Percentiles rank a stretch among this genome's conserved stretches.
phyloP scores from a whole-genome alignment of 768 basidiomycete genomes.

The Cubamyces lactineus region DNA sequence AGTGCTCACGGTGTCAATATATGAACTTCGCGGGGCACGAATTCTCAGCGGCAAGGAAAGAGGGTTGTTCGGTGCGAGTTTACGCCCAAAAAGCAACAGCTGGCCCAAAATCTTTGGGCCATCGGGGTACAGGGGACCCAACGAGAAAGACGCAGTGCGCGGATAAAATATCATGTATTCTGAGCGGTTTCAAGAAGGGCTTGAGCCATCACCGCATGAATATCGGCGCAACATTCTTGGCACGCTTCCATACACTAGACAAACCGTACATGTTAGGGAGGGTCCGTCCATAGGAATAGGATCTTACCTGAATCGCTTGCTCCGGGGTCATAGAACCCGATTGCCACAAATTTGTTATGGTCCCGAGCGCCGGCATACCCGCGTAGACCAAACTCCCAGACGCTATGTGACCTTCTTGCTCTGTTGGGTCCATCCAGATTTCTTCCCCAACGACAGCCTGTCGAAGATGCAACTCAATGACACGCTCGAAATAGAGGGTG shows the following conservation, averaged over 20 bases:
- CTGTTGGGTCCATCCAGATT: slow-evolving; percentile 81
- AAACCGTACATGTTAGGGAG: background rate
- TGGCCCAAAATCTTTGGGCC: no score
- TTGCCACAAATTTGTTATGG: slow-evolving; percentile 86
- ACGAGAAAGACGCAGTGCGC: background rate
- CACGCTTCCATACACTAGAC: slow-evolving; percentile 70
- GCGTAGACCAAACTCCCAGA: slow-evolving; percentile 76
- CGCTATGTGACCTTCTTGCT: slow-evolving; percentile 61
- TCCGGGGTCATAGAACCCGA: slow-evolving; percentile 64
- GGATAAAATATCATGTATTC: slow-evolving; percentile 12
- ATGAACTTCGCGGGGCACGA: no score
- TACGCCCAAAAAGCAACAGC: no score
- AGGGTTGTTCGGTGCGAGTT: no score
- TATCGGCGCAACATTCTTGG: slow-evolving; percentile 70
- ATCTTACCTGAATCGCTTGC: slow-evolving; percentile 59
- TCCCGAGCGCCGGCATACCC: slow-evolving; percentile 86
- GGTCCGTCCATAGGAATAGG: no score
- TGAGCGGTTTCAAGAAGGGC: slow-evolving; percentile 54
- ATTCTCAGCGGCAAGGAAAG: no score
- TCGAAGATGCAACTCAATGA: background rate
- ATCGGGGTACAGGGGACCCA: no score
- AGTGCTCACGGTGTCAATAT: no score
- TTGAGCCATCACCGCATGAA: slow-evolving; percentile 75
- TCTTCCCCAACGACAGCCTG: slow-evolving; percentile 62
- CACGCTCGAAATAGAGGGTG: background rate